Conservation (phyloP, 805 yeast species). For the Schizosaccharomyces octosporus region DNA sequence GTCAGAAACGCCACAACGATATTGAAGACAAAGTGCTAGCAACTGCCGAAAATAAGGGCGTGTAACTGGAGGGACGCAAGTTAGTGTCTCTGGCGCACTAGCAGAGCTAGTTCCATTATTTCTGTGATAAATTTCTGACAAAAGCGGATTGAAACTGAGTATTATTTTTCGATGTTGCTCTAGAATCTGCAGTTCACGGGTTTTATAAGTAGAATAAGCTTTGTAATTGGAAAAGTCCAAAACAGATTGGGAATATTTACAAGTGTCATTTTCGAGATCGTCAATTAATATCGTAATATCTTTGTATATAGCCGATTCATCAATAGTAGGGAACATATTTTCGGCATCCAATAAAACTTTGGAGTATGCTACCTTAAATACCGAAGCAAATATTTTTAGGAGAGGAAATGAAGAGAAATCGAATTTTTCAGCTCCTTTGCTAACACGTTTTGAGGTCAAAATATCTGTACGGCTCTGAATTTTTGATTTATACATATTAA, state of each 20-base stretch:
- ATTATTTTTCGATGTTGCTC: not conserved
- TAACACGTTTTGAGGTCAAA: not conserved
- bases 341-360: conserved; percentile 32
- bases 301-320: not conserved
- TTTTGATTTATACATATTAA: not conserved
- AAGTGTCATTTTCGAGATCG: not conserved
- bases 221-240: not conserved
- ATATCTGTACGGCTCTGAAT: not conserved
- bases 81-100: not conserved
- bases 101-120: not conserved
- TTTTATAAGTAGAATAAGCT: not conserved
- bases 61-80: not conserved
- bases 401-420: not conserved
- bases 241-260: not conserved
- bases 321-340: conserved; percentile 19
- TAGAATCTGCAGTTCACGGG: not conserved
- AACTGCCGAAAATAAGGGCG: not conserved
- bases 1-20: too few species aligned
- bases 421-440: not conserved
- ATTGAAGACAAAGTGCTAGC: not conserved
- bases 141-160: not conserved
- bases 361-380: not conserved
- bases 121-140: not conserved
- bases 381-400: not conserved
- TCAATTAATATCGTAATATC: not conserved